Evolutionary conservation across 2,329 filamentous ascomycete species (phyloP), one percentile per base, ranked within the genome.

Genomic region (Chaetomiaceae sp.): DNA sequence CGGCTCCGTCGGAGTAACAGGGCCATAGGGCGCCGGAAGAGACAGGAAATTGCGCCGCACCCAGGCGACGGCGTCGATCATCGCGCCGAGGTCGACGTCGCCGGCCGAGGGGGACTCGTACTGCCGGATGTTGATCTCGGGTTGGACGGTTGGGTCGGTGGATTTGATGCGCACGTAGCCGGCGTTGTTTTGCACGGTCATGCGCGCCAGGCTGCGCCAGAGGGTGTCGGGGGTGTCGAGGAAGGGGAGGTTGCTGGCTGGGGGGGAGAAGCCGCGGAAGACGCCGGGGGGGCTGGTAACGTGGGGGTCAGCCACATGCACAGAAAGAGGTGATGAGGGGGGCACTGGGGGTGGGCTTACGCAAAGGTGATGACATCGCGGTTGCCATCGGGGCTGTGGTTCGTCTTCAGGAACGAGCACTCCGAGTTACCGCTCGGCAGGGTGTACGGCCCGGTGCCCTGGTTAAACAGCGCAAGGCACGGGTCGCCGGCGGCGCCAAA

Each of bases 81-180:
- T 51, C 34, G 63, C 57, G 20, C 50, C 55, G 51, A 65, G 52
- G 46, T 61, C 59, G 27, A 47, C 31, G 43, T 52, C 54, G 20
- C 44, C 59, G 1, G 23, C 50, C 1, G 12, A 36, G 14, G 76
- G 36, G 4, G 4, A 72, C 73, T 57, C 51, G 51, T 56, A 61
- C 36, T 55, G 79, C 60, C 79, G 78, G 69, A 84, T 82, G 63
- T 77, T 73, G 62, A 85, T 84, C n/a, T 76, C 66, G 0, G 85
- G 85, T 14, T 76, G 74, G 43, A 85, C 84, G 1, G 77, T 76
- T 0, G 84, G 83, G 61, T 87, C 75, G 0, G 76, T 69, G 0
- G 82, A 85, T n/a, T 70, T 72, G 1, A 88, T 72, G 0, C 70
- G 77, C 15, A 89, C 83, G 0, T 75, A 81, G 15, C 85, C 85